Evolutionary conservation across 495 filamentous ascomycete species (phyloP).

Genomic region (Cladorrhinum samala): DNA sequence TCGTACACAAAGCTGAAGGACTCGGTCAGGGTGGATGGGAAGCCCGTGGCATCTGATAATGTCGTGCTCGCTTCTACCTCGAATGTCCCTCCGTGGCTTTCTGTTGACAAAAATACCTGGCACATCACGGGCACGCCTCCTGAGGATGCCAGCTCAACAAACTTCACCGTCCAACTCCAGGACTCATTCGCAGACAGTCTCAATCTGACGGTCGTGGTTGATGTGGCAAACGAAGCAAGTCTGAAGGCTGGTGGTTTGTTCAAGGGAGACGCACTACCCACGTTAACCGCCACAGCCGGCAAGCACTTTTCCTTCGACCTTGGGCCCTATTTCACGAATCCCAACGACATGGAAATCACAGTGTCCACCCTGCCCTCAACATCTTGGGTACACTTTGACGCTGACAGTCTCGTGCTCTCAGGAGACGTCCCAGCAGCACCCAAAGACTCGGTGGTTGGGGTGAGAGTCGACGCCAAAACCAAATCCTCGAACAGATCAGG

Average conservation of each 20-base stretch:
- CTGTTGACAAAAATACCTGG: slow-evolving; percentile 57
- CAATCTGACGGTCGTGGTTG: slow-evolving; percentile 55
- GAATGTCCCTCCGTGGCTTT: slow-evolving; percentile 62
- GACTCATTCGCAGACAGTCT: slow-evolving; percentile 61
- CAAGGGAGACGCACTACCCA: slow-evolving; percentile 24
- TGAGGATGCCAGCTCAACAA: slow-evolving; percentile 45
- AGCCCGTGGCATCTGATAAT: slow-evolving; percentile 38
- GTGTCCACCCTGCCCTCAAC: slow-evolving; percentile 45
- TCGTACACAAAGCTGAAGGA: slow-evolving; percentile 48
- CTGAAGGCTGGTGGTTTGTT: slow-evolving; percentile 29
- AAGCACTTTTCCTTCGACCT: slow-evolving; percentile 60
- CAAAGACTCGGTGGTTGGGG: slow-evolving; percentile 29
- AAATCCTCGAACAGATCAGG: slow-evolving; percentile 36
- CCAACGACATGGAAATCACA: slow-evolving; percentile 48
- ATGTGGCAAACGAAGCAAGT: slow-evolving; percentile 25
- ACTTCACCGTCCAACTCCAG: slow-evolving; percentile 58
- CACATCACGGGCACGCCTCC: slow-evolving; percentile 60
- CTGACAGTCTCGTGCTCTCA: slow-evolving; percentile 47
- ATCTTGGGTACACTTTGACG: slow-evolving; percentile 64
- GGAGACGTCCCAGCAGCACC: slow-evolving; percentile 53
- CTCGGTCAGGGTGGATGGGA: slow-evolving; percentile 58
- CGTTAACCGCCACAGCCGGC: slow-evolving; percentile 54
- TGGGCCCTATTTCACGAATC: slow-evolving; percentile 46
- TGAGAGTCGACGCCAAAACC: slow-evolving; percentile 48
- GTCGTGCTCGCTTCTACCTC: slow-evolving; percentile 43